Percentiles rank a stretch among this genome's conserved stretches.
Evolutionary conservation across 2,329 filamentous ascomycete genomes (phyloP).

Genomic region (Aureobasidium sp.): DNA sequence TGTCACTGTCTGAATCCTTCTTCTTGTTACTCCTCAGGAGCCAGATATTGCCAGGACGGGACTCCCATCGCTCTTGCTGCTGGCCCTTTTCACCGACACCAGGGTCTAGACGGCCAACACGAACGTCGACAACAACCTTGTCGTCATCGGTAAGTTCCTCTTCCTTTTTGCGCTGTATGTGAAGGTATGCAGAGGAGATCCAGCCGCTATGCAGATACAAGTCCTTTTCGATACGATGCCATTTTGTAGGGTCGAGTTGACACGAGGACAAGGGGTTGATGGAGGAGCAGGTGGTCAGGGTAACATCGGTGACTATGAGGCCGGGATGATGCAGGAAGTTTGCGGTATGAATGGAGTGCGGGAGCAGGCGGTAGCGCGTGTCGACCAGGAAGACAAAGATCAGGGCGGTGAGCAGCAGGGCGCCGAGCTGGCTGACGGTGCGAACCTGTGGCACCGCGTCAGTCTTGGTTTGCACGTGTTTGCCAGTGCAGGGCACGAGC

Average conservation of each 20-base stretch:
- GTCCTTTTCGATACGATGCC: conserved; percentile 85
- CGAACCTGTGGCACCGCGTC: conserved; percentile 28
- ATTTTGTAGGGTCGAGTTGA: conserved; percentile 60
- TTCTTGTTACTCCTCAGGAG: conserved; percentile 64
- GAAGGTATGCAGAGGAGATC: conserved; percentile 69
- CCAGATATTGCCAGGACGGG: conserved; percentile 70
- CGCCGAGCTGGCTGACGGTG: conserved; percentile 66
- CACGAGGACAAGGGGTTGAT: conserved; percentile 62
- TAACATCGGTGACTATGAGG: conserved; percentile 77
- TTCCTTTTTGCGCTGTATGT: conserved; percentile 76
- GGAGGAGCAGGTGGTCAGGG: conserved; percentile 64
- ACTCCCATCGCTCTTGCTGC: conserved; percentile 64
- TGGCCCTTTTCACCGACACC: conserved; percentile 46
- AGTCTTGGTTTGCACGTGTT: neutral
- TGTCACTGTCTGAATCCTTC: conserved; percentile 64
- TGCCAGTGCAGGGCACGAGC: neutral
- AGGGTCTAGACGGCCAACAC: conserved; percentile 65
- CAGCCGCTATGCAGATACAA: conserved; percentile 69
- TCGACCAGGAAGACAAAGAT: conserved; percentile 75
- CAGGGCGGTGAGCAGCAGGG: conserved; percentile 53
- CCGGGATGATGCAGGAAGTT: conserved; percentile 72
- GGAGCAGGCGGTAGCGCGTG: conserved; percentile 78
- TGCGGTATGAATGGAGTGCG: conserved; percentile 77
- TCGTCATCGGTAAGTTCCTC: conserved; percentile 68
- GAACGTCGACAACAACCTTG: conserved; percentile 70